These are phyloP conservation scores for Raddia guianensis DNA, from an alignment of 176 grass and related monocot genomes.

Conservation along the genomic window DNA sequence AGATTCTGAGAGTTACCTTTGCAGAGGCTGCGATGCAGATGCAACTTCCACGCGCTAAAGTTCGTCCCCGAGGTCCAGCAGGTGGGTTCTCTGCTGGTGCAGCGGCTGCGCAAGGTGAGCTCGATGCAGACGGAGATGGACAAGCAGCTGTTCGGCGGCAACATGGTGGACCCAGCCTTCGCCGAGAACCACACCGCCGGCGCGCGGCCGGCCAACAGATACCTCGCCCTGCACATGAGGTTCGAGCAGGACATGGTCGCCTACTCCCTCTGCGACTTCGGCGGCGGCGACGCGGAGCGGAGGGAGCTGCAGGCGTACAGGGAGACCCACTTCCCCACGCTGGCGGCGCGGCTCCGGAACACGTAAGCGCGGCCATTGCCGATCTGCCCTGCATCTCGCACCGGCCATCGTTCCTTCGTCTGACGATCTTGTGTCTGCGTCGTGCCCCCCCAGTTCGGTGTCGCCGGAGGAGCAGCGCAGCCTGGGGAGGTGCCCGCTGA, in stretches of 20 bases:
- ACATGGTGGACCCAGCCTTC: conserved; percentile 36
- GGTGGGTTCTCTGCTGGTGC: conserved; percentile 73
- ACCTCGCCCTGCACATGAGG: conserved; percentile 89
- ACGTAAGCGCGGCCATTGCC: conserved; percentile 41
- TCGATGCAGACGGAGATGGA: conserved; percentile 69
- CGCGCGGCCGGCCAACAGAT: conserved; percentile 47
- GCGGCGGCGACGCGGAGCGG: conserved; percentile 76
- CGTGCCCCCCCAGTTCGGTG: conserved; percentile 44
- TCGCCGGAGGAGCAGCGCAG: conserved; percentile 76
- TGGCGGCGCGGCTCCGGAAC: conserved; percentile 62
- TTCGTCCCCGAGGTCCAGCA: conserved; percentile 73
- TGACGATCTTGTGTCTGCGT: no score
- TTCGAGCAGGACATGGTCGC: conserved; percentile 99
- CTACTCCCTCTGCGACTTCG: conserved; percentile 96
- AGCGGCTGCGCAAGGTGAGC: conserved; percentile 63
- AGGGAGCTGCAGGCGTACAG: conserved; percentile 76
- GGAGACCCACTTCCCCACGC: conserved; percentile 79
- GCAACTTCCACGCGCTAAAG: conserved; percentile 95
- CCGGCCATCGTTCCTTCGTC: not conserved
- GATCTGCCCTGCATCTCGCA: not conserved
- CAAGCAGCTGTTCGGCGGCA: conserved; percentile 70
- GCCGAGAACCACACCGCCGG: not conserved
- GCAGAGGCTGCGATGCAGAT: conserved; percentile 95
- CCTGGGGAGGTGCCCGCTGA: conserved; percentile 86
- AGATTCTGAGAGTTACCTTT: not conserved